A percentile compares a stretch with the other conserved stretches of the same genome.
phyloP scores from a whole-genome alignment of 805 yeast species.

The Candida germanica region DNA sequence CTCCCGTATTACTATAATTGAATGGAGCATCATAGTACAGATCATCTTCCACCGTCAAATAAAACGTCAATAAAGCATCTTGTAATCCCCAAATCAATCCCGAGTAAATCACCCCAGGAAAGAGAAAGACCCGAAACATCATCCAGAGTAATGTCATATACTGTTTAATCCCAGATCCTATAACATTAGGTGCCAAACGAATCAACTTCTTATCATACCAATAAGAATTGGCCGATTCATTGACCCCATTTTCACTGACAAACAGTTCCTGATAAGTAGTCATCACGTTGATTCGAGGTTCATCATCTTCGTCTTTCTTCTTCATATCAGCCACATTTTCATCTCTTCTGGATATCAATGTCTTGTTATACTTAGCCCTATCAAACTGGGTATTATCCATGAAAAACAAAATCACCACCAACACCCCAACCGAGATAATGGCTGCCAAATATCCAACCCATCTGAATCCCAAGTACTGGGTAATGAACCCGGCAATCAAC shows the following conservation, averaged over 20 bases:
- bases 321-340: neutral
- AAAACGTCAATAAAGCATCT: conserved; percentile 37
- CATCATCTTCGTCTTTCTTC: conserved; percentile 6
- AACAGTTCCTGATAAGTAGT: conserved; percentile 44
- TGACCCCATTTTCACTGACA: conserved; percentile 21
- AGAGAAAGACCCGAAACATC: conserved; percentile 31
- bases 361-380: conserved; percentile 20
- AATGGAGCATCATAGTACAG: conserved; percentile 33
- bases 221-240: conserved; percentile 23
- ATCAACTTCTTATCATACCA: conserved; percentile 31
- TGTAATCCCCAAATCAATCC: conserved; percentile 41
- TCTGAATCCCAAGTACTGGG: conserved; percentile 47
- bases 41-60: conserved; percentile 38
- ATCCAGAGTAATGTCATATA: conserved; percentile 35
- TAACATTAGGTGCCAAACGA: conserved; percentile 32
- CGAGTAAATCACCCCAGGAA: conserved; percentile 36
- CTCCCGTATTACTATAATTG: conserved; percentile 31
- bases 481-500: conserved; percentile 55
- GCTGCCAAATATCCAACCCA: conserved; percentile 53
- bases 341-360: neutral
- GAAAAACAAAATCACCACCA: conserved; percentile 39
- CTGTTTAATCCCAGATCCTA: conserved; percentile 40
- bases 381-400: conserved; percentile 58
- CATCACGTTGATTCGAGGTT: conserved; percentile 1
- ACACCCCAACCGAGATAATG: conserved; percentile 42